Evolutionary conservation across 805 yeast genomes (phyloP), one percentile per base, ranked within the genome.

Genomic region (Wickerhamiella qilinensis): DNA sequence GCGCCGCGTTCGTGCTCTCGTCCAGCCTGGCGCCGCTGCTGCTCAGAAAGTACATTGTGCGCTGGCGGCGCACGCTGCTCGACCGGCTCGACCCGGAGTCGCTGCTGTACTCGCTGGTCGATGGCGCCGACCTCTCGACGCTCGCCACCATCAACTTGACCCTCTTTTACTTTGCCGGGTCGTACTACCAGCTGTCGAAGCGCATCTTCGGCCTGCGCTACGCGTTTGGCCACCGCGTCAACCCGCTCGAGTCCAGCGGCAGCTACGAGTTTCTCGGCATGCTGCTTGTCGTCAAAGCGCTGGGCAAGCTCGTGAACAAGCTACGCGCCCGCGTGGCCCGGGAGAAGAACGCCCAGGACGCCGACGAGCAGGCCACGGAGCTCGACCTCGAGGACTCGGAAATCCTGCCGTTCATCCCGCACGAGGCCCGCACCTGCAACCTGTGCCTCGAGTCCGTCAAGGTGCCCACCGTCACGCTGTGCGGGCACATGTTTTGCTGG

Each of bases 401-500:
- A 0, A 58, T 59, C 5, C 60, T 86, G 37, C 76, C 81, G 3
- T 86, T 73, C 52, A 71, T 88, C 8, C 79, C 86, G 0, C 75
- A 67, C 41, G 57, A 60, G 20, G 75, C 93, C 1, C 65, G 96
- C 38, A 65, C 68, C 31, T 88, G 98, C 53, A 78, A 85, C 68
- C 65, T 91, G 17, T 88, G 98, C 54, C 65, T 88, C 19, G 75
- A 80, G 7, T 65, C 69, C 14, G 81, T 88, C 91, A 64, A 60
- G 1, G 72, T 81, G 44, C 97, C 98, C 3, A 64, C 94, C 1
- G 72, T 82, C 43, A 84, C 94, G 0, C 71, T 76, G 3, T 88
- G 98, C 58, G 98, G 97, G 0, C 98, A 88, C 55, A 41, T 83
- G 14, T 88, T 82, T 56, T 88, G 98, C 58, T 88, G 97, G 96